phyloP scores from a whole-genome alignment of 1,284 basidiomycete genomes.

The Austroboletus novae-zelandiae region DNA sequence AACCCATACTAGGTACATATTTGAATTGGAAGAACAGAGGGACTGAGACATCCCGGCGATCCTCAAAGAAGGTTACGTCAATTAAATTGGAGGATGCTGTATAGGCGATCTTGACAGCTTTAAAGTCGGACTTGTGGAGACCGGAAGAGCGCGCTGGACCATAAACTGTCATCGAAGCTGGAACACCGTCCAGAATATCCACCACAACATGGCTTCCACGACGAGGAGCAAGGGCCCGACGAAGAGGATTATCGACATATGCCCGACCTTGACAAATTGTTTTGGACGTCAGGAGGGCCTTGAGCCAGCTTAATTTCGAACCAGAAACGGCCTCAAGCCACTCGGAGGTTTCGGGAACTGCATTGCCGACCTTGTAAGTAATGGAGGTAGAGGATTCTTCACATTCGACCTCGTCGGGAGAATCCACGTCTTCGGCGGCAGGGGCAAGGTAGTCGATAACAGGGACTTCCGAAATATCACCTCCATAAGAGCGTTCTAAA shows the following conservation, averaged over 20 bases:
- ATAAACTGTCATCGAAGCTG: conserved; percentile 61
- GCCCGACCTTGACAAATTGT: conserved; percentile 83
- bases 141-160: conserved; percentile 85
- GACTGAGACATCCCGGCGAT: conserved; percentile 73
- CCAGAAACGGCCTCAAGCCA: conserved; percentile 92
- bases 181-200: conserved; percentile 42
- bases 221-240: conserved; percentile 85
- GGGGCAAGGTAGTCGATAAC: conserved; percentile 84
- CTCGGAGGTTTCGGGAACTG: conserved; percentile 57
- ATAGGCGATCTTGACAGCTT: conserved; percentile 79
- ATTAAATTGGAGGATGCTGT: conserved; percentile 58
- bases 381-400: conserved; percentile 45
- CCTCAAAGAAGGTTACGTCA: conserved; percentile 81
- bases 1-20: conserved; percentile 89
- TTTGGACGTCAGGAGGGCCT: conserved; percentile 79
- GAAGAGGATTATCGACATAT: conserved; percentile 89
- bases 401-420: conserved; percentile 49
- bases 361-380: conserved; percentile 56
- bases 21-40: conserved; percentile 82
- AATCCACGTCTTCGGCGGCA: conserved; percentile 39
- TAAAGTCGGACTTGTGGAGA: conserved; percentile 71
- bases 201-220: conserved; percentile 75
- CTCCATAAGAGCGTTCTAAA: conserved; percentile 78
- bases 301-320: conserved; percentile 78
- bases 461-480: conserved; percentile 80